A percentile compares a stretch with the other conserved stretches of the same genome.
Conservation (phyloP, 768 basidiomycete species). For the Fomitopsis serialis region DNA sequence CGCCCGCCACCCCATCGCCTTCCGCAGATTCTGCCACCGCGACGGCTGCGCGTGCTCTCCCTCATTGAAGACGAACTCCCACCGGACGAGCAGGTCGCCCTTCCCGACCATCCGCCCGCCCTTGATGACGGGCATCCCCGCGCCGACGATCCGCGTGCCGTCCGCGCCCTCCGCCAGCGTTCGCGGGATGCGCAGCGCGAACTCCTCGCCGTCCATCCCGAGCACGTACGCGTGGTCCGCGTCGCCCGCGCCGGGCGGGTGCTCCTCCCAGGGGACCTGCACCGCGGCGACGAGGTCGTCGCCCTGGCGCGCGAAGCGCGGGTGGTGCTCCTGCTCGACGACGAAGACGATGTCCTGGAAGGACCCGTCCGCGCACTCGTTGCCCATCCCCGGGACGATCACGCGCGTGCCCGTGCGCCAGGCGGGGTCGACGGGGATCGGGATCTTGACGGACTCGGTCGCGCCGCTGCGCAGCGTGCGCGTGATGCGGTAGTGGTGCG, state of each 20-base stretch:
- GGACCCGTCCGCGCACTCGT: constrained; percentile 50
- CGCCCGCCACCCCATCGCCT: constrained; percentile 17
- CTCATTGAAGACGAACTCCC: constrained; percentile 25
- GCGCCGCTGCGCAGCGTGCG: constrained; percentile 45
- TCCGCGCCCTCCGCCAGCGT: constrained; percentile 43
- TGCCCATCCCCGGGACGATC: constrained; percentile 58
- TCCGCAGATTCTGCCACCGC: constrained; percentile 23
- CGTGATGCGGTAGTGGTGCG: constrained; percentile 54
- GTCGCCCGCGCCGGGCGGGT: constrained; percentile 15
- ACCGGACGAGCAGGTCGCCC: constrained; percentile 56
- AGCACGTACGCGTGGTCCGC: constrained; percentile 46
- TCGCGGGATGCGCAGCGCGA: constrained; percentile 47
- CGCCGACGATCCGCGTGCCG: constrained; percentile 49
- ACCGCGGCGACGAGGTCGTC: constrained; percentile 54
- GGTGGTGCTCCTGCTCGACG: constrained; percentile 53
- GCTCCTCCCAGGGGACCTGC: constrained; percentile 54
- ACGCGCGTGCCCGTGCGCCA: constrained; percentile 58
- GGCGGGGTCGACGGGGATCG: constrained; percentile 56
- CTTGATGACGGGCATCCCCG: constrained; percentile 67
- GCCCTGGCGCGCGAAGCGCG: constrained; percentile 49
- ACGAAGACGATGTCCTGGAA: constrained; percentile 67
- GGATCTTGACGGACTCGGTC: constrained; percentile 50
- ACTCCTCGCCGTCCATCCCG: constrained; percentile 54
- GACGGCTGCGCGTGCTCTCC: constrained; percentile 16
- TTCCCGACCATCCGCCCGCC: constrained; percentile 46